A percentile compares a stretch with the other conserved stretches of the same genome.
These are phyloP conservation scores for cucumber (Cucumis sativus) DNA, from an alignment of 306 rosid species.

Conservation along the genomic window DNA sequence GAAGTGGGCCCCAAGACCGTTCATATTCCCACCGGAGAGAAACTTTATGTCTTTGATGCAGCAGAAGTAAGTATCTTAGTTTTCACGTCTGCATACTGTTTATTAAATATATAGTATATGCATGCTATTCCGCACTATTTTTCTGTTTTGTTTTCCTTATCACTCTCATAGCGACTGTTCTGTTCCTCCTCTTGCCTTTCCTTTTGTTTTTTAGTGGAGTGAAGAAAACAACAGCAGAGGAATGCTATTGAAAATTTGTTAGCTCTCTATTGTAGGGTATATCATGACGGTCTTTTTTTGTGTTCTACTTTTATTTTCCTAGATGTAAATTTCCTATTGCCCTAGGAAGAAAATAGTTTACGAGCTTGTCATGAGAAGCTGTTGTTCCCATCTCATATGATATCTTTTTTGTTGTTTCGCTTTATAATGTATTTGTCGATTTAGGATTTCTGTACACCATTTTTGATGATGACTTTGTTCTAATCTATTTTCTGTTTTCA, in stretches of 20 bases:
- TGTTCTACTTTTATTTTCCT: background rate
- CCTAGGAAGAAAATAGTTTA: background rate
- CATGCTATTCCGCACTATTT: background rate
- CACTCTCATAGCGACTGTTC: background rate
- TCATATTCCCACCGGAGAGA: slow-evolving; percentile 80
- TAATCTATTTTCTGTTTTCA: slow-evolving; percentile 20
- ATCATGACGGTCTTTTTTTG: background rate
- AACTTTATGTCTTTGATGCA: slow-evolving; percentile 65
- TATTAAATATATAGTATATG: background rate
- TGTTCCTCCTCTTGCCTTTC: background rate
- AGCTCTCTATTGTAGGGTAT: no score
- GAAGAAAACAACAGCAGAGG: background rate
- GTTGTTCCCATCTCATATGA: background rate
- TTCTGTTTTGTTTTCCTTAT: background rate
- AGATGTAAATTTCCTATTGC: background rate
- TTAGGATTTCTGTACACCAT: background rate
- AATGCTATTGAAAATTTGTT: background rate
- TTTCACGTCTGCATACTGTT: slow-evolving; percentile 1
- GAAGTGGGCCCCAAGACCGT: slow-evolving; percentile 84
- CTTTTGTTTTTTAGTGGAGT: background rate
- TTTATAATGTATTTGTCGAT: background rate
- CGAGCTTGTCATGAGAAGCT: background rate
- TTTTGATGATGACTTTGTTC: background rate
- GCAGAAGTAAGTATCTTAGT: slow-evolving; percentile 47
- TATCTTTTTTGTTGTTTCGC: background rate